A percentile compares a stretch with the other conserved stretches of the same genome.
These are phyloP conservation scores for Talaromyces sp. DNA, from an alignment of 2,329 filamentous ascomycete genomes.

Conservation along the genomic window DNA sequence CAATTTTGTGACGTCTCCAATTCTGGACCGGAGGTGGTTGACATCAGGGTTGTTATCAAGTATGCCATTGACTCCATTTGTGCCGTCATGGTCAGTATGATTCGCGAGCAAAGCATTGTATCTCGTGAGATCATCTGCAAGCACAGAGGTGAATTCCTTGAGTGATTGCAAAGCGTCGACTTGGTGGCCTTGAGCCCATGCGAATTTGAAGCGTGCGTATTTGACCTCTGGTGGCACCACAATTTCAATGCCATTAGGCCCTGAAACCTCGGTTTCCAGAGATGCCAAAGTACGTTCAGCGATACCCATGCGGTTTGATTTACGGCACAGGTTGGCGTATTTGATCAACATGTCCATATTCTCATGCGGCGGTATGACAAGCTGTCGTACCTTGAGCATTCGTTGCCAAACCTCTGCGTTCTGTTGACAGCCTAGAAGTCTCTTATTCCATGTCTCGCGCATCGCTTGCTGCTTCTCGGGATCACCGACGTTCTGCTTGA, in stretches of 20 bases:
- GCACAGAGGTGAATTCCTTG: slow-evolving; percentile 58
- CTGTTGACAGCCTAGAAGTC: slow-evolving; percentile 89
- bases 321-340: slow-evolving; percentile 95
- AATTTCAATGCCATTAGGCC: slow-evolving; percentile 39
- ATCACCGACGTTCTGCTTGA: slow-evolving; percentile 82
- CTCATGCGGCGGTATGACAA: slow-evolving; percentile 87
- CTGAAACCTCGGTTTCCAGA: slow-evolving; percentile 68
- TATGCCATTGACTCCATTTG: slow-evolving; percentile 51
- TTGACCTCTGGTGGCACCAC: slow-evolving; percentile 69
- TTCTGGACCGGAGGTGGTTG: slow-evolving; percentile 37
- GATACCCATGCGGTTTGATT: slow-evolving; percentile 88
- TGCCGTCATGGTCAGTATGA: slow-evolving; percentile 38
- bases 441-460: slow-evolving; percentile 91
- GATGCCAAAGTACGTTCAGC: slow-evolving; percentile 93
- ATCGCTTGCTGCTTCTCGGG: slow-evolving; percentile 85
- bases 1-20: slow-evolving; percentile 54
- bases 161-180: slow-evolving; percentile 59
- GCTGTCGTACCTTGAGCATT: slow-evolving; percentile 88
- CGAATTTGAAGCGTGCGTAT: slow-evolving; percentile 95
- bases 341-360: slow-evolving; percentile 99
- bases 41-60: slow-evolving; percentile 40
- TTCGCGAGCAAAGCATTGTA: slow-evolving; percentile 42
- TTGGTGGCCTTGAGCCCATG: slow-evolving; percentile 80
- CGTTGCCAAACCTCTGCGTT: slow-evolving; percentile 98
- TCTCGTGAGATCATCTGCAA: slow-evolving; percentile 57